phyloP scores from a whole-genome alignment of 768 basidiomycete species.

The Mycena olivaceomarginata region DNA sequence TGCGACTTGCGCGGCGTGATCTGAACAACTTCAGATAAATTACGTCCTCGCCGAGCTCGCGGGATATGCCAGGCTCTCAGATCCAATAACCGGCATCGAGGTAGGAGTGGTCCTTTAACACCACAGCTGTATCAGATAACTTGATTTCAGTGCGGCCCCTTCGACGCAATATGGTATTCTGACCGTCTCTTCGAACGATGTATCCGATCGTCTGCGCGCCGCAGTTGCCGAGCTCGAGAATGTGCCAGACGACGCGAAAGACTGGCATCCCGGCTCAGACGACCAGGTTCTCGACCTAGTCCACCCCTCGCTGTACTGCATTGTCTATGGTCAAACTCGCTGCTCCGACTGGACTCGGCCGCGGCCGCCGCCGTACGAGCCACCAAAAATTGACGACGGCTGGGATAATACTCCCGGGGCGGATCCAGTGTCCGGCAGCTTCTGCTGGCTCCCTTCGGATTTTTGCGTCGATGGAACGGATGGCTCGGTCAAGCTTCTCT shows the following conservation, averaged over 20 bases:
- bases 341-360: neutral
- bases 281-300: conserved; percentile 65
- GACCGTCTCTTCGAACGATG: conserved; percentile 52
- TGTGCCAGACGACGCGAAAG: conserved; percentile 57
- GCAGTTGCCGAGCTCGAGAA: conserved; percentile 56
- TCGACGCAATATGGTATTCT: conserved; percentile 49
- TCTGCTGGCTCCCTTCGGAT: conserved; percentile 29
- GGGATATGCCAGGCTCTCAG: conserved; percentile 39
- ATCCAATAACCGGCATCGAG: conserved; percentile 41
- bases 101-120: neutral
- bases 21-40: conserved; percentile 35
- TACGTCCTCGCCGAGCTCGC: conserved; percentile 44
- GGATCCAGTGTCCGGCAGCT: neutral
- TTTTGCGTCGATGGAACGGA: conserved; percentile 23
- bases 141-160: conserved; percentile 41
- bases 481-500: conserved; percentile 35
- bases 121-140: neutral
- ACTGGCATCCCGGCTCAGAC: conserved; percentile 69
- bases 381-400: neutral
- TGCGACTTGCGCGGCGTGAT: neutral
- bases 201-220: too few species aligned
- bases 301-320: conserved; percentile 65
- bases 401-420: neutral
- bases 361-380: neutral
- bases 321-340: conserved; percentile 58